Evolutionary conservation across 116 monocot species (phyloP).

Genomic region (Cymodocea nodosa): DNA sequence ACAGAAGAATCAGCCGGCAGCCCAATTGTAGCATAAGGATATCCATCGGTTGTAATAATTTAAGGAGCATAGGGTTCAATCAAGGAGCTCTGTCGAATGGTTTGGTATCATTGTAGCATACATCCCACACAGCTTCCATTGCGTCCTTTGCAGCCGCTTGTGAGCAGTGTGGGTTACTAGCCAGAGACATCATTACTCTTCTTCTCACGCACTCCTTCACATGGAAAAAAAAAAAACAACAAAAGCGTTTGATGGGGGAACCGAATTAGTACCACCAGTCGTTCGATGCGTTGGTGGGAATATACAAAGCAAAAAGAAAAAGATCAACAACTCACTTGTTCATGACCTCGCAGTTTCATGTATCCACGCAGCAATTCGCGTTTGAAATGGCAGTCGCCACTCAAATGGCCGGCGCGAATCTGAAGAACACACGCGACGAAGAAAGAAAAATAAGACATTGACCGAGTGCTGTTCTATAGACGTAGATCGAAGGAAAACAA

Average conservation of each 20-base stretch:
- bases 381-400: constrained; percentile 98
- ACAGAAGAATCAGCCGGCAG: no score
- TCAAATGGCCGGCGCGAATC: constrained; percentile 97
- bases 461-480: no score
- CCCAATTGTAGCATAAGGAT: no score
- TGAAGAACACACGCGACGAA: no score
- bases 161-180: constrained; percentile 64
- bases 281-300: no score
- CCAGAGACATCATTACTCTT: constrained; percentile 61
- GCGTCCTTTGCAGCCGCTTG: constrained; percentile 72
- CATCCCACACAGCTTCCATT: constrained; percentile 84
- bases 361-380: constrained; percentile 84
- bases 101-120: constrained; percentile 83
- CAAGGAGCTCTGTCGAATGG: constrained; percentile 90
- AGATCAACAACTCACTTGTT: constrained; percentile 74
- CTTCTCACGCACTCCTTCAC: constrained; percentile 80
- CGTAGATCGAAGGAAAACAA: no score
- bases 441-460: constrained; percentile 1
- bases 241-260: no score
- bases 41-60: no score
- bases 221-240: no score
- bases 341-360: constrained; percentile 87
- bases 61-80: constrained; percentile 10
- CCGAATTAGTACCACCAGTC: no score
- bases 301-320: background rate